Evolutionary conservation across 2,329 filamentous ascomycete species (phyloP).

Genomic region (Monilinia fructigena): DNA sequence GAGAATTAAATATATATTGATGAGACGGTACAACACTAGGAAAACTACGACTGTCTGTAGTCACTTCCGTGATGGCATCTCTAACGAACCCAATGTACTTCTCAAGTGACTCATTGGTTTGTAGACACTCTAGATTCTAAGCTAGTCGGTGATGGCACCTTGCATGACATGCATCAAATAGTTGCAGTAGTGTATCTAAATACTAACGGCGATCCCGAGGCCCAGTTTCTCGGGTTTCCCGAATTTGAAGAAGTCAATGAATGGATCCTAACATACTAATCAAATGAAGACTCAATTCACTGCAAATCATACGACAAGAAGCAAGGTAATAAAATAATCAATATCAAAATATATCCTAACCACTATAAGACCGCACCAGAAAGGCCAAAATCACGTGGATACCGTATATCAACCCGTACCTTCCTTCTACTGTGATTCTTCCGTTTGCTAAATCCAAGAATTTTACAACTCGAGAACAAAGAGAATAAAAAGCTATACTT

Average conservation of each 20-base stretch:
- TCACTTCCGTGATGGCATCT: background rate
- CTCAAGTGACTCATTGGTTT: background rate
- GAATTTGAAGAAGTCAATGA: background rate
- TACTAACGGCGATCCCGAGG: constrained; percentile 8
- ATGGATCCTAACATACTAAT: background rate
- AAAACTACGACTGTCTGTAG: background rate
- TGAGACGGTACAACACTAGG: background rate
- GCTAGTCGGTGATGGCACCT: constrained; percentile 18
- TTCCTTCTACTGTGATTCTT: background rate
- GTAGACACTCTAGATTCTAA: constrained; percentile 14
- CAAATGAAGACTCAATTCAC: background rate
- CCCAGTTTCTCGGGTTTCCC: background rate
- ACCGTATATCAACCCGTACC: background rate
- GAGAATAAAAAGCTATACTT: background rate
- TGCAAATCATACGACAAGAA: background rate
- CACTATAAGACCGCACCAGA: background rate
- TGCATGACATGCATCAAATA: constrained; percentile 6
- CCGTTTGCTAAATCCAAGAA: background rate
- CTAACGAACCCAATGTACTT: background rate
- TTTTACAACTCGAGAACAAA: background rate
- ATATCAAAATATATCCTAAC: background rate
- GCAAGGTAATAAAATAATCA: background rate
- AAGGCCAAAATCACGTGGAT: background rate
- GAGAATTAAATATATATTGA: background rate
- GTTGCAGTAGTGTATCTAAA: constrained; percentile 10